Base-by-base conservation (phyloP, 306 rosid genomes). In the Dryas octopetala region DNA sequence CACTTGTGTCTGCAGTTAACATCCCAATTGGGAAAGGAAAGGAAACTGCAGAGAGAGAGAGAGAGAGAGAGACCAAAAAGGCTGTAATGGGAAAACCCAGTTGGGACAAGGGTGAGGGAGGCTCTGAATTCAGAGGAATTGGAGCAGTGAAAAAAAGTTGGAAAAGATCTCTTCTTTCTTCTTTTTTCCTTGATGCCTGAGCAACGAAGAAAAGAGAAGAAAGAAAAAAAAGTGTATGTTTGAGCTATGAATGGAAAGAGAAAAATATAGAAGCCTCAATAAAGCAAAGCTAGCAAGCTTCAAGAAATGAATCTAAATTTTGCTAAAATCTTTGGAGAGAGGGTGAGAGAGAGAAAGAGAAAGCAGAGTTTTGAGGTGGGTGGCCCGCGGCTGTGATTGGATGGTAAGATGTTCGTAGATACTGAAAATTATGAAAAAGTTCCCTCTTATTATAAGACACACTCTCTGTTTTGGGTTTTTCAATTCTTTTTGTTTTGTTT, bases 381-480 rank as follows among this genome's bases (percentile, higher is more conserved):
- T 81, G 62, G 82, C 73, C 19, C 19, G 19, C 19, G 0, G 19
- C 19, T 78, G 74, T 89, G 92, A 89, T 91, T 87, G 94, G 95
- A 62, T 78, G 76, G 46, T 71, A 79, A 81, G 77, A 85, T 74
- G 86, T 78, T 53, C 83, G 79, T 87, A 86, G 88, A 89, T 83
- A 73, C 89, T 87, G 83, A 84, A 77, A 79, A 83, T 86, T 59
- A 62, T 62, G 74, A 72, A 77, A 82, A 87, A 83, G 93, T 57
- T 82, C 77, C 81, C 82, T 77, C 83, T 76, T 80, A 80, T 85
- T 79, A 48, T 82, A 85, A 74, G 80, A 19, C 13, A 66, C 75
- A 50, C 74, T 63, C 73, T 67, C 71, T n/a, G 28, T 41, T 70
- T 43, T 41, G 12, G 5, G 9, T n/a, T 15, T 63, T 47, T 62